Percentiles rank a stretch among this genome's conserved stretches.
Conservation (phyloP, 2,329 filamentous ascomycete genomes). For the Parasarocladium wereldwijsianum region DNA sequence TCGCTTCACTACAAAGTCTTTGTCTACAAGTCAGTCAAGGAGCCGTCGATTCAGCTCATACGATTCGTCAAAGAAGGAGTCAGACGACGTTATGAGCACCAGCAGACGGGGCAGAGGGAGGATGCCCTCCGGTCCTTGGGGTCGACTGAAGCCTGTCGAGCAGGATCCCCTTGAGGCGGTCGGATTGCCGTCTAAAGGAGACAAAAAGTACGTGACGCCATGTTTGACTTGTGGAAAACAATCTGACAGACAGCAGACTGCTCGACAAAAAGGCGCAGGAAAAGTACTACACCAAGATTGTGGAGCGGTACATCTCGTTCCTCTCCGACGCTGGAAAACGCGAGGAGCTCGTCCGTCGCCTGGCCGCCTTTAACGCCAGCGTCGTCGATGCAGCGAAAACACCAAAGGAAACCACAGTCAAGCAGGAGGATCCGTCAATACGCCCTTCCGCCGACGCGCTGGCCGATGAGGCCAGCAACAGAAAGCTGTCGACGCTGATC, state of each 20-base stretch:
- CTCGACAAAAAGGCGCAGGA: slow-evolving; percentile 68
- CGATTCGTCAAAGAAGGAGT: too few relatives aligned
- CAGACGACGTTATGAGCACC: too few relatives aligned
- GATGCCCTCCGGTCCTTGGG: slow-evolving; percentile 43
- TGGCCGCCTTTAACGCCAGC: slow-evolving; percentile 52
- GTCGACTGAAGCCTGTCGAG: slow-evolving; percentile 57
- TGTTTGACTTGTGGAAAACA: background rate
- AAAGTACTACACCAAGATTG: slow-evolving; percentile 72
- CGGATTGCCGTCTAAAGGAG: slow-evolving; percentile 82
- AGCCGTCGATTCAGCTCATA: too few relatives aligned
- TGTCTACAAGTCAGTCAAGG: too few relatives aligned
- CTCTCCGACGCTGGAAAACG: slow-evolving; percentile 60
- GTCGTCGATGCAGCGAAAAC: slow-evolving; percentile 8
- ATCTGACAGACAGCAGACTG: slow-evolving; percentile 30
- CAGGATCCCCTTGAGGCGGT: slow-evolving; percentile 67
- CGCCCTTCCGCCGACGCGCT: slow-evolving; percentile 6
- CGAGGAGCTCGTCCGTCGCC: slow-evolving; percentile 60
- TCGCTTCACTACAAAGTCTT: too few relatives aligned
- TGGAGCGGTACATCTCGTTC: slow-evolving; percentile 79
- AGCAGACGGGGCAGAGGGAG: slow-evolving; percentile 12
- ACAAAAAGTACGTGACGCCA: slow-evolving; percentile 48
- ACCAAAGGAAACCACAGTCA: slow-evolving; percentile 1
- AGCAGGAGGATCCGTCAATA: background rate
- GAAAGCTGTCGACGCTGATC: slow-evolving; percentile 60
- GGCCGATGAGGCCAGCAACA: slow-evolving; percentile 25